phyloP scores from a whole-genome alignment of 163 green algal genomes.

The Trebouxiophyceae sp. region DNA sequence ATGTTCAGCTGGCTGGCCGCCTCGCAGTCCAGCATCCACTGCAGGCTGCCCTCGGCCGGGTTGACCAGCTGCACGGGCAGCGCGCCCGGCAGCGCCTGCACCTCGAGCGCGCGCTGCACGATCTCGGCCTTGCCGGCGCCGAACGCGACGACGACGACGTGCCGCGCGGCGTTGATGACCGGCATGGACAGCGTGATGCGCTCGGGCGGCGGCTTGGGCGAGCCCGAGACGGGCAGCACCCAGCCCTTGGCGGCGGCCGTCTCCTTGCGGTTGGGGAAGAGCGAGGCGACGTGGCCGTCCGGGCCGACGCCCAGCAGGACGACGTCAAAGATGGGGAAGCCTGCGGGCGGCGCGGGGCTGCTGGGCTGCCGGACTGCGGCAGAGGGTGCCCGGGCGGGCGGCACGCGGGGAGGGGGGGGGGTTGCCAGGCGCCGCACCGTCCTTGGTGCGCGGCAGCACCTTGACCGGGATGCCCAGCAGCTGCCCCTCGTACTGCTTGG shows the following conservation, averaged over 20 bases:
- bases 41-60: constrained; percentile 36
- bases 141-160: constrained; percentile 65
- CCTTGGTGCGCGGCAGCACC: constrained; percentile 57
- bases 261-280: constrained; percentile 83
- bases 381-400: not conserved
- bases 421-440: constrained; percentile 2
- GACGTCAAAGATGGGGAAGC: constrained; percentile 73
- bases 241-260: constrained; percentile 35
- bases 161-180: constrained; percentile 72
- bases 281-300: constrained; percentile 84
- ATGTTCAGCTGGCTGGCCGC: constrained; percentile 54
- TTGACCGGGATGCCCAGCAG: constrained; percentile 47
- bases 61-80: constrained; percentile 85
- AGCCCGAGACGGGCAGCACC: constrained; percentile 74
- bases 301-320: constrained; percentile 83
- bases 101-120: constrained; percentile 83
- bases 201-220: constrained; percentile 83
- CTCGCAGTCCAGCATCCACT: constrained; percentile 76
- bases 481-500: constrained; percentile 67
- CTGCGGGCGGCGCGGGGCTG: no score
- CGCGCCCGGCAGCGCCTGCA: constrained; percentile 79
- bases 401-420: not conserved
- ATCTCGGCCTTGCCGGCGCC: constrained; percentile 82
- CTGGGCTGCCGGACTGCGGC: not conserved
- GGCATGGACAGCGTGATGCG: constrained; percentile 88